Percentiles rank a stretch among this genome's conserved stretches.
phyloP scores from a whole-genome alignment of 805 yeast genomes.

The Yarrowia yakushimensis region DNA sequence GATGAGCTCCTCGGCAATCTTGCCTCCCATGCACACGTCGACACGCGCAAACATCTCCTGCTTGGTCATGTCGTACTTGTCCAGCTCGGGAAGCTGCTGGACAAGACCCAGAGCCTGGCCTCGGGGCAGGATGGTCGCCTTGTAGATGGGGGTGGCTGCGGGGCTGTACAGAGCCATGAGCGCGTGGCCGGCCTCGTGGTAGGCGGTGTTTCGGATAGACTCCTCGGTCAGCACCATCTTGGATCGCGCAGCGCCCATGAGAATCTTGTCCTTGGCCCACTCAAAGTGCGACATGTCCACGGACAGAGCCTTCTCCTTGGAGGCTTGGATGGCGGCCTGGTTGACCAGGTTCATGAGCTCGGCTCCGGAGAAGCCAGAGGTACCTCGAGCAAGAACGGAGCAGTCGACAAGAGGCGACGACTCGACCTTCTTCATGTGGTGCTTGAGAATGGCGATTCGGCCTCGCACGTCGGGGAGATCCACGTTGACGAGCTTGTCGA shows the following conservation, averaged over 20 bases:
- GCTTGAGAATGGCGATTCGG: slow-evolving; percentile 84
- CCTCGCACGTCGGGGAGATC: slow-evolving; percentile 98
- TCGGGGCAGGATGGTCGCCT: slow-evolving; percentile 94
- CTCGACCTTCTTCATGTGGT: slow-evolving; percentile 88
- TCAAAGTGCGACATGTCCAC: slow-evolving; percentile 91
- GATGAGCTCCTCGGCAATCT: slow-evolving; percentile 88
- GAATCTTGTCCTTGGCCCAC: slow-evolving; percentile 98
- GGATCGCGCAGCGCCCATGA: slow-evolving; percentile 97
- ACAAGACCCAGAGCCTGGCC: slow-evolving; percentile 97
- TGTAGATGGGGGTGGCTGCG: slow-evolving; percentile 92
- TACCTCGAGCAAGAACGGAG: slow-evolving; percentile 87
- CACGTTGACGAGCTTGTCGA: slow-evolving; percentile 91
- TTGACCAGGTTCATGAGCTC: slow-evolving; percentile 92
- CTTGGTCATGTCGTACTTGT: slow-evolving; percentile 88
- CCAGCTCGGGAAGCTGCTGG: slow-evolving; percentile 97
- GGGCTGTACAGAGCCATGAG: slow-evolving; percentile 93
- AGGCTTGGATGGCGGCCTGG: slow-evolving; percentile 97
- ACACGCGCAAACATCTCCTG: slow-evolving; percentile 85
- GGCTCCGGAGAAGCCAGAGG: slow-evolving; percentile 98
- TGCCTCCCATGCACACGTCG: slow-evolving; percentile 99
- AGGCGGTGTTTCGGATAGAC: slow-evolving; percentile 88
- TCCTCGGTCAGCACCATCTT: slow-evolving; percentile 98
- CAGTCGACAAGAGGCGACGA: slow-evolving; percentile 83
- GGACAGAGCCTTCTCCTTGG: slow-evolving; percentile 83
- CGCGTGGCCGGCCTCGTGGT: slow-evolving; percentile 99